Evolutionary conservation across 257 asterid species (phyloP).

Genomic region (Solanum neorickii): DNA sequence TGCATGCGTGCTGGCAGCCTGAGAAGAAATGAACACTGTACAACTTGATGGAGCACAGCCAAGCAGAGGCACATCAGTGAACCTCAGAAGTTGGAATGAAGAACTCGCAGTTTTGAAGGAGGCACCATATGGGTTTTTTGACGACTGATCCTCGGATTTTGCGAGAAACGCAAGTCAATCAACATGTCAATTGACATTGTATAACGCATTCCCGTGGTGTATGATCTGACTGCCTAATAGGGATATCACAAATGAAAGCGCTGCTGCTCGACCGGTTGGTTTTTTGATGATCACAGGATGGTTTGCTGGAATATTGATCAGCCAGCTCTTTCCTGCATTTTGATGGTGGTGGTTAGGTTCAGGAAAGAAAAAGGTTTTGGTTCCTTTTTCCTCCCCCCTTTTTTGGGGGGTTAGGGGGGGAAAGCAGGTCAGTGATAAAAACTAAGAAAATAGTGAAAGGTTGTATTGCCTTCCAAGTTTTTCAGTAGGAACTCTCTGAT

Average conservation of each 20-base stretch:
- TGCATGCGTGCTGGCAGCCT: slow-evolving; percentile 82
- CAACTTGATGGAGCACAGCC: not conserved
- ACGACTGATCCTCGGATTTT: not conserved
- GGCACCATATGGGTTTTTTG: not conserved
- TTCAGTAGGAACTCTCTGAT: not conserved
- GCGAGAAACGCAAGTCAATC: not conserved
- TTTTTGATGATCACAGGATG: not conserved
- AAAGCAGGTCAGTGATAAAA: slow-evolving; percentile 3
- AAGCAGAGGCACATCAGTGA: not conserved
- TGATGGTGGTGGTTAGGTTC: slow-evolving; percentile 4
- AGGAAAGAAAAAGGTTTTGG: not conserved
- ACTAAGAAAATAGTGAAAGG: not conserved
- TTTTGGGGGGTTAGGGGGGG: not conserved
- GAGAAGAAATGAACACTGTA: slow-evolving; percentile 63
- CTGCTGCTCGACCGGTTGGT: not conserved
- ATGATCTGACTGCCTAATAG: not conserved
- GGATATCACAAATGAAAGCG: not conserved
- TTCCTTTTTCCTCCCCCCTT: not conserved
- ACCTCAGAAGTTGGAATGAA: not conserved
- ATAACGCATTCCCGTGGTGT: not conserved
- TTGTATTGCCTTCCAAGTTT: not conserved
- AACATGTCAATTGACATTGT: not conserved
- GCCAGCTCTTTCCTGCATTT: not conserved
- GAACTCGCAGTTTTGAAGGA: slow-evolving; percentile 9
- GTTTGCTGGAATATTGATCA: not conserved